Evolutionary conservation across 805 yeast genomes (phyloP), one percentile per base, ranked within the genome.

Genomic region (Myxozyma vanderwaltii): DNA sequence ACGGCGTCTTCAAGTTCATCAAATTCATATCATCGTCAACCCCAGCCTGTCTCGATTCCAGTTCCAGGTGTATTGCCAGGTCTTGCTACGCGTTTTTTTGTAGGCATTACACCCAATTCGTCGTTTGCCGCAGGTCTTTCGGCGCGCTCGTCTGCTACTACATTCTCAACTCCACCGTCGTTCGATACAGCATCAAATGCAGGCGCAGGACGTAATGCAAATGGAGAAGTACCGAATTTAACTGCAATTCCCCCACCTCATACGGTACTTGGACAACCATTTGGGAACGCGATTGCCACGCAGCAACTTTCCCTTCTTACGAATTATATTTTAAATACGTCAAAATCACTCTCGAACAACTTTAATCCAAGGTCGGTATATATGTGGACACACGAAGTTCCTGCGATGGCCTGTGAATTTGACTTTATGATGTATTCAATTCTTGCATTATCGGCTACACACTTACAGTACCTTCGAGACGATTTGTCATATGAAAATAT

Each of bases 311-410:
- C 64, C 13, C 33, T 61, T 27, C 50, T 61, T 26, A 61, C 64
- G 12, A 61, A 61, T 33, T 61, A 58, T 38, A 61, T 58, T 17
- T 51, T 61, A 29, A 61, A 61, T 51, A 61, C 64, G 5, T 51
- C 61, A 6, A 61, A 61, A 26, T 39, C 56, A 7, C 40, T 61
- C 15, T 61, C 64, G 5, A 61, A 61, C 40, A 61, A 61, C 29
- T 61, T 49, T 36, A 61, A 56, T 45, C 59, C 64, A 31, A 49
- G 64, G 8, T 61, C 64, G 12, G 62, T 61, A n/a, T 61, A 61
- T 24, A 57, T 61, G 62, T 63, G 66, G 66, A 63, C 63, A 4
- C 62, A 56, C 33, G 64, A 63, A 21, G 63, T 63, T 45, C 66
- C 66, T 8, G 51, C 59, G 15, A 49, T 61, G 62, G 66, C 66